Conservation (phyloP, 495 filamentous ascomycete species). For the Pseudoneurospora amorphoporcata region DNA sequence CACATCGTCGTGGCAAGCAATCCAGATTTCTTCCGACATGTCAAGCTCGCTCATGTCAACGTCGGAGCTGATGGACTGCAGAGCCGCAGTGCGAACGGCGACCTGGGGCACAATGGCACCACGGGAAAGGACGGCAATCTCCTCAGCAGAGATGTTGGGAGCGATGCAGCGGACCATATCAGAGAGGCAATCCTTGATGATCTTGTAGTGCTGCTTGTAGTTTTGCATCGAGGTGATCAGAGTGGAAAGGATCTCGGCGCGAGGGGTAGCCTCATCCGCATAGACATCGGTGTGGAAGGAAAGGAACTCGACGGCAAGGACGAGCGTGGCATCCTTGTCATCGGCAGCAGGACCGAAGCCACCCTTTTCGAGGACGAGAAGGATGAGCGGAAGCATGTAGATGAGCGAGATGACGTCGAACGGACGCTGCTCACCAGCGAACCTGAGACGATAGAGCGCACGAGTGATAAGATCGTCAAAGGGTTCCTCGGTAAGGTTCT, state of each 20-base stretch:
- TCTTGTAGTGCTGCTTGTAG: conserved; percentile 86
- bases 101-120: conserved; percentile 69
- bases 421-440: conserved; percentile 81
- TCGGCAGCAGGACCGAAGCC: conserved; percentile 64
- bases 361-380: conserved; percentile 62
- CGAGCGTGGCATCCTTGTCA: conserved; percentile 75
- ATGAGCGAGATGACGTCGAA: conserved; percentile 78
- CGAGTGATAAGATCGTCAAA: conserved; percentile 80
- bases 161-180: conserved; percentile 75
- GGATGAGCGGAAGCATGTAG: conserved; percentile 75
- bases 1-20: conserved; percentile 81
- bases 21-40: conserved; percentile 86
- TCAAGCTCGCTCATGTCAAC: conserved; percentile 79
- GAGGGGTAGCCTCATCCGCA: conserved; percentile 61
- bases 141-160: conserved; percentile 56
- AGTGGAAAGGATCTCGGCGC: conserved; percentile 55
- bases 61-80: conserved; percentile 86
- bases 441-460: conserved; percentile 81
- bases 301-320: conserved; percentile 83
- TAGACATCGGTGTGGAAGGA: conserved; percentile 74
- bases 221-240: conserved; percentile 75
- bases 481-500: conserved; percentile 63
- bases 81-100: conserved; percentile 69
- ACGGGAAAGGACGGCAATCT: conserved; percentile 59
- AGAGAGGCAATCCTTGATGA: conserved; percentile 80